Base-by-base conservation (phyloP, 495 filamentous ascomycete genomes). In the Aspergillus wentii region DNA sequence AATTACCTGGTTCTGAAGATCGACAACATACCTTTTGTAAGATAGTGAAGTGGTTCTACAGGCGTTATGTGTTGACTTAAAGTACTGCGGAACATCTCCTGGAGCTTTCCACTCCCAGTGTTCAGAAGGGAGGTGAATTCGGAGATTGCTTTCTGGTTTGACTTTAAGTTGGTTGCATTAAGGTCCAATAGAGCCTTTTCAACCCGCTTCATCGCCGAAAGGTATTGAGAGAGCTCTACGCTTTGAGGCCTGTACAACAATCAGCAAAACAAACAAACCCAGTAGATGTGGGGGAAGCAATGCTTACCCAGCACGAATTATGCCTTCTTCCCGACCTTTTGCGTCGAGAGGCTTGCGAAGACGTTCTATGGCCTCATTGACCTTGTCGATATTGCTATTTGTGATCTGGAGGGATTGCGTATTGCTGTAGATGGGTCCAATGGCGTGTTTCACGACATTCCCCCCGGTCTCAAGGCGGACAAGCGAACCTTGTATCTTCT, bases 371-470 rank as follows among this genome's bases (percentile, higher is more conserved):
- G 89, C 86, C 43, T 78, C 73, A 35, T 88, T 74, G 27, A 96
- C 79, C 40, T 78, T 74, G 49, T 96, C 90, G 52, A 99, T 89
- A 54, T 97, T 96, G 44, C 72, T 80, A 37, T 85, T 89, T 26
- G 89, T 78, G 16, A 78, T 75, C 57, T 96, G 94, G 4, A 96
- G 76, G 25, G 77, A 81, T 60, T 87, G 84, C 2, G 94, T 97
- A 55, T 95, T 94, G 51, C 86, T 88, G 58, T 89, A 89, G 18
- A 97, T 82, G 7, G 94, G 94, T 1, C 89, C 87, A 32, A 95
- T 88, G 8, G 94, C 88, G 43, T 95, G 83, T 41, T 90, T 83
- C 11, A 97, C 88, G 33, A 81, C 88, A 56, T 88, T 86, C 14
- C 88, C 92, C 33, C 85, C 88, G 20, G 81, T 80, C 45, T 95